phyloP scores from a whole-genome alignment of 352 stramenopile species.

The Pythium grandisporangium region DNA sequence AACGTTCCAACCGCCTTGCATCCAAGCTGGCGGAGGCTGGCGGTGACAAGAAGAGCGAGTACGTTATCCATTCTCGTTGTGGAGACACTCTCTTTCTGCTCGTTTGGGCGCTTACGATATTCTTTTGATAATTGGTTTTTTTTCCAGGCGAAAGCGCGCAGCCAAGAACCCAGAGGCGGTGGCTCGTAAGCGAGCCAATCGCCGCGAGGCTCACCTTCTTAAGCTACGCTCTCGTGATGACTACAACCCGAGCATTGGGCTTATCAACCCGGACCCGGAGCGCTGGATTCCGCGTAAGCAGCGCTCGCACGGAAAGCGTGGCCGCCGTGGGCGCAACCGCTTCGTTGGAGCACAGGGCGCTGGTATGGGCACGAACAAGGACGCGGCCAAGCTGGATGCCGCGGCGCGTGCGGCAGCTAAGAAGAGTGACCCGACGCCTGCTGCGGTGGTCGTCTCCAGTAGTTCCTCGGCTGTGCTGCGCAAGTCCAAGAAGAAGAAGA shows the following conservation, averaged over 20 bases:
- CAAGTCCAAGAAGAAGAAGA: slow-evolving; percentile 85
- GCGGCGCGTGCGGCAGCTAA: slow-evolving; percentile 70
- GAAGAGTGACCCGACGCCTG: too few species aligned
- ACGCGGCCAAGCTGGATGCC: slow-evolving; percentile 73
- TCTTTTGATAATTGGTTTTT: slow-evolving; percentile 4
- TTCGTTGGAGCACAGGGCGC: slow-evolving; percentile 77
- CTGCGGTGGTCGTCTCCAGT: slow-evolving; percentile 44
- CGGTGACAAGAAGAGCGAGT: slow-evolving; percentile 83
- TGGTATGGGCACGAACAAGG: slow-evolving; percentile 73
- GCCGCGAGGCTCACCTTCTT: slow-evolving; percentile 45
- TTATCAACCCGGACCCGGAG: slow-evolving; percentile 70
- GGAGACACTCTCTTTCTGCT: not conserved
- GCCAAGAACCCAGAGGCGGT: slow-evolving; percentile 68
- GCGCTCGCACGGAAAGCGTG: slow-evolving; percentile 65
- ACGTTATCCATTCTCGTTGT: slow-evolving; percentile 9
- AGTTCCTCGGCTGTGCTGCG: slow-evolving; percentile 48
- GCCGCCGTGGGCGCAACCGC: slow-evolving; percentile 66
- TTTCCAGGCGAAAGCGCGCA: slow-evolving; percentile 44
- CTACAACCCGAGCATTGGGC: slow-evolving; percentile 72
- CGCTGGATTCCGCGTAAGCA: slow-evolving; percentile 85
- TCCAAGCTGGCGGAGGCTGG: slow-evolving; percentile 45
- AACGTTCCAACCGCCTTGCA: slow-evolving; percentile 46
- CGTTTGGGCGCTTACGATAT: too few species aligned
- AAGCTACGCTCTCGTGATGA: slow-evolving; percentile 48
- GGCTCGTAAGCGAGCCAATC: slow-evolving; percentile 64